Evolutionary conservation across 176 grass and related monocot genomes (phyloP).

Genomic region (Ensete ventricosum): DNA sequence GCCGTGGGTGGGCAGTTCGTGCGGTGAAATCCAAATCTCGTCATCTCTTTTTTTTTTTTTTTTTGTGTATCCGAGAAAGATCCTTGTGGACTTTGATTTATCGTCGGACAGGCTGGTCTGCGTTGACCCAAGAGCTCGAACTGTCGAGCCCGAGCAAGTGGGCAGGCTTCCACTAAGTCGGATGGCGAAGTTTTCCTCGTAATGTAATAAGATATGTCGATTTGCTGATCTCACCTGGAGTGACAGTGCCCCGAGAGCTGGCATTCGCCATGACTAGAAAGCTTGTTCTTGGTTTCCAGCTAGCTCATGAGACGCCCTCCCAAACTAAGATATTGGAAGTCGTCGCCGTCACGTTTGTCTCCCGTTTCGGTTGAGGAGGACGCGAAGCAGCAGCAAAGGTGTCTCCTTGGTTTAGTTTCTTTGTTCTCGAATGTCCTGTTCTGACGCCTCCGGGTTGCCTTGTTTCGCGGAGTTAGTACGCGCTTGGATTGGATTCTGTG

Average conservation of each 20-base stretch:
- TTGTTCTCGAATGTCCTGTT: background rate
- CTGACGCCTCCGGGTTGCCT: background rate
- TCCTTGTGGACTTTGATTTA: no score
- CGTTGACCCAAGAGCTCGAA: no score
- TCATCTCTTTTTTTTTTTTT: no score
- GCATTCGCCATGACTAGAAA: background rate
- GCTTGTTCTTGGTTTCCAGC: conserved; percentile 1
- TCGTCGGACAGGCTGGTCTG: no score
- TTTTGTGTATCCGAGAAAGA: no score
- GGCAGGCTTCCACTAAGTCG: background rate
- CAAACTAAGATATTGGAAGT: background rate
- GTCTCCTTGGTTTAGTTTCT: background rate
- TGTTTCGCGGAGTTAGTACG: background rate
- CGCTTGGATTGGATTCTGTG: background rate
- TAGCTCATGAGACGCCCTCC: background rate
- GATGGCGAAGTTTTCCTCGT: background rate
- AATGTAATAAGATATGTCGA: background rate
- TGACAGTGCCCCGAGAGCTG: background rate
- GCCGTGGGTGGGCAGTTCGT: no score
- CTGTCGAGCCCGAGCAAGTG: no score
- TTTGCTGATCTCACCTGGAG: background rate
- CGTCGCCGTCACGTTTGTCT: background rate
- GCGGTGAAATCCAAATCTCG: no score
- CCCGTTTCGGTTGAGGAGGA: background rate
- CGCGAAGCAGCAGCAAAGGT: background rate